Evolutionary conservation across 1,284 basidiomycete genomes (phyloP), one percentile per base, ranked within the genome.

Genomic region (Moniliella sp.): DNA sequence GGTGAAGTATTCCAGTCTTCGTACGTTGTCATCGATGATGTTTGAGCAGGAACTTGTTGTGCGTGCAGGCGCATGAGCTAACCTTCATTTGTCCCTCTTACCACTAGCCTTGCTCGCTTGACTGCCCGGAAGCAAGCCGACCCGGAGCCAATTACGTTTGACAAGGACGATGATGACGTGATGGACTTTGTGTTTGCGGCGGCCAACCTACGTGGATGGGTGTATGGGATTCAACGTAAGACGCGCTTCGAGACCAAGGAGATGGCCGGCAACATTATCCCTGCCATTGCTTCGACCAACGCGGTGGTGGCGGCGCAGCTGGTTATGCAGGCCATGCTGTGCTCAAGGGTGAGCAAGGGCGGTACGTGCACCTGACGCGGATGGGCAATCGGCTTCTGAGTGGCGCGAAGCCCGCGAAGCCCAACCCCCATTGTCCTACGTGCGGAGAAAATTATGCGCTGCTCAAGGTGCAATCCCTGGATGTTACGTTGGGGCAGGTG

Each of bases 221-320:
- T 84, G 0, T 94, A 94, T 59, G 75, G 75, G 4, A 99, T 99
- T 30, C 69, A 72, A 5, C 68, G 68, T 1, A 84, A 88, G 65
- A 93, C 83, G 2, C 72, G 83, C 5, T 99, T 91, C 75, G 77
- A 94, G 58, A 14, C 12, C 11, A 97, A 97, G 84, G 84, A 94
- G 65, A 94, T 94, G 80, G 91, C 91, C 0, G 88, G 91, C 8
- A 99, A 97, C 64, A 97, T 97, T 58, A 60, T 61, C 31, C 91
- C 91, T 1, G 91, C 91, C 1, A 94, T 97, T 46, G 91, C 91
- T 2, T 94, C 91, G 0, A 99, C 91, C 5, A 99, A 99, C 61
- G 91, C 91, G 9, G 80, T 97, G 61, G 75, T 94, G 43, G 78
- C 91, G 0, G 91, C 86, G 0, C 66, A 91, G 19, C 81, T 93